Percentiles rank a stretch among this genome's conserved stretches.
Evolutionary conservation across 2,329 filamentous ascomycete species (phyloP).

Genomic region (Fusarium oligoseptatum): DNA sequence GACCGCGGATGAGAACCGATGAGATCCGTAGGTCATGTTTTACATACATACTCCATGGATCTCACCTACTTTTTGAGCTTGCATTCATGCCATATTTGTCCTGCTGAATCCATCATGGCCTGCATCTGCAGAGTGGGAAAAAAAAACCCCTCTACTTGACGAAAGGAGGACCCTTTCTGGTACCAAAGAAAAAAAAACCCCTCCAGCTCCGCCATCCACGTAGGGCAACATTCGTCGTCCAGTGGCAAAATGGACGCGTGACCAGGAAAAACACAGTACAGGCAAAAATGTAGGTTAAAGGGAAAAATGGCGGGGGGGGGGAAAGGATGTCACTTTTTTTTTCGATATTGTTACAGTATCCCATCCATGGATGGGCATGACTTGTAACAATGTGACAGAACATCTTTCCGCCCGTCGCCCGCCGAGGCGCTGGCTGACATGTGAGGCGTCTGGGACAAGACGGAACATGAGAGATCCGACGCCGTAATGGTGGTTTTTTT

Average conservation of each 20-base stretch:
- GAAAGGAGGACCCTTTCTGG: background rate
- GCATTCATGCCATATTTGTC: no score
- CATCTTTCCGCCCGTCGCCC: conserved; percentile 15
- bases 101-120: background rate
- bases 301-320: conserved; percentile 2
- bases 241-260: conserved; percentile 33
- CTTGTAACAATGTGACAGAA: conserved; percentile 34
- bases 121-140: background rate
- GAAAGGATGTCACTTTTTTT: background rate
- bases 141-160: background rate
- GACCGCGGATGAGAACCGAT: no score
- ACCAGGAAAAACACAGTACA: no score
- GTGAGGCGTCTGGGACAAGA: conserved; percentile 10
- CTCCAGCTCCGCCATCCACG: background rate
- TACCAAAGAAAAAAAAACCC: background rate
- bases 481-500: background rate
- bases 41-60: background rate
- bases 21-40: background rate
- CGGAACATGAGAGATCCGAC: conserved; percentile 33
- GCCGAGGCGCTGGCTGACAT: background rate
- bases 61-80: background rate
- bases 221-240: background rate
- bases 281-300: no score
- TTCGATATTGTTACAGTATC: background rate
- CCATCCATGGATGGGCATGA: conserved; percentile 1